phyloP scores from a whole-genome alignment of 1,284 basidiomycete species.

The Tilletia horrida region DNA sequence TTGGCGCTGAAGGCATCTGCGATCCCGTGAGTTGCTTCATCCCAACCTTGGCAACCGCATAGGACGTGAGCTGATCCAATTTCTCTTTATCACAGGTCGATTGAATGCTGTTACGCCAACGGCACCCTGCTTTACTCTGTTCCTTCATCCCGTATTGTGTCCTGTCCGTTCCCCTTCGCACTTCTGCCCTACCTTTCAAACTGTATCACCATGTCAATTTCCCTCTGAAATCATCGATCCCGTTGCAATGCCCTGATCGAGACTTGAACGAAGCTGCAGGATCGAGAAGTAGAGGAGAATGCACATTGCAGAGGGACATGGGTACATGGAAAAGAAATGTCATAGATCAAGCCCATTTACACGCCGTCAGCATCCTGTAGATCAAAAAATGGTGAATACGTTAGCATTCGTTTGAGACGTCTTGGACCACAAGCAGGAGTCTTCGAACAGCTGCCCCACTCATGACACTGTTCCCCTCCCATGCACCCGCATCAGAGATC shows the following conservation, averaged over 20 bases:
- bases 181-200: too few relatives aligned
- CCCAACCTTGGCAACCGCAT: neutral
- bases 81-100: constrained; percentile 2
- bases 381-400: neutral
- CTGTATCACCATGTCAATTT: too few relatives aligned
- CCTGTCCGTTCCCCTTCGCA: too few relatives aligned
- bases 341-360: neutral
- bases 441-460: too few relatives aligned
- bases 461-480: too few relatives aligned
- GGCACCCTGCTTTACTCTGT: neutral
- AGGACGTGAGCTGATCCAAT: neutral
- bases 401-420: neutral
- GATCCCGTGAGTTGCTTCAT: constrained; percentile 41
- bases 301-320: constrained; percentile 6
- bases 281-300: neutral
- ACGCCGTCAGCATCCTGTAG: constrained; percentile 17
- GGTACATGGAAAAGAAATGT: constrained; percentile 9
- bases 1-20: constrained; percentile 59
- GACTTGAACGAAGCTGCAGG: too few relatives aligned
- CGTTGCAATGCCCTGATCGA: too few relatives aligned
- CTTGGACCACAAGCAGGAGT: too few relatives aligned
- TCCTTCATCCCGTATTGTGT: neutral
- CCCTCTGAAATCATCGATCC: too few relatives aligned
- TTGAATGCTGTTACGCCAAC: neutral
- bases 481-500: too few relatives aligned